Evolutionary conservation across 306 rosid species (phyloP).

Genomic region (Albizia julibrissin): DNA sequence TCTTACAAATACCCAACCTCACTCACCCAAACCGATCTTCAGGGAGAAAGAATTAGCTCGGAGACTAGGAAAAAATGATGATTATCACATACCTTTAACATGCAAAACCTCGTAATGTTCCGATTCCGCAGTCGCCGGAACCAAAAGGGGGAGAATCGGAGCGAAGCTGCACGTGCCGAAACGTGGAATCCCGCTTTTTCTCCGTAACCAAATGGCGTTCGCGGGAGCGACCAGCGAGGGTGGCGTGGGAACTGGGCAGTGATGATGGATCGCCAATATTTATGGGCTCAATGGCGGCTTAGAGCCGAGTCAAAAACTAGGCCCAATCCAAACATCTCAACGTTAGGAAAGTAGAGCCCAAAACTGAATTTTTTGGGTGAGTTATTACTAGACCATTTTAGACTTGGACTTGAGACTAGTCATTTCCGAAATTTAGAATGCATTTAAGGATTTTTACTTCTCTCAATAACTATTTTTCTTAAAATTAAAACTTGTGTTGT

Average conservation of each 20-base stretch:
- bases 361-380: no score
- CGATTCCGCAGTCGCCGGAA: background rate
- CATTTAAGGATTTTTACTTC: no score
- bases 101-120: background rate
- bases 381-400: no score
- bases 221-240: background rate
- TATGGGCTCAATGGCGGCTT: background rate
- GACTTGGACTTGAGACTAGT: no score
- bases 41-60: background rate
- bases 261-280: background rate
- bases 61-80: background rate
- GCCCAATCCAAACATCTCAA: background rate
- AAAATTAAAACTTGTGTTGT: no score
- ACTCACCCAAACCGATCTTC: background rate
- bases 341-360: no score
- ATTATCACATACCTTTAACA: constrained; percentile 10
- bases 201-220: background rate
- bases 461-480: no score
- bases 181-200: background rate
- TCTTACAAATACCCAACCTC: background rate
- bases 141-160: background rate
- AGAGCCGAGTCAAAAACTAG: background rate
- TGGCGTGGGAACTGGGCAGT: background rate
- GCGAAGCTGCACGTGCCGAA: background rate
- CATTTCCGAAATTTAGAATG: no score